These are phyloP conservation scores for Microascus cirrosus DNA, from an alignment of 2,329 filamentous ascomycete genomes.

Conservation along the genomic window DNA sequence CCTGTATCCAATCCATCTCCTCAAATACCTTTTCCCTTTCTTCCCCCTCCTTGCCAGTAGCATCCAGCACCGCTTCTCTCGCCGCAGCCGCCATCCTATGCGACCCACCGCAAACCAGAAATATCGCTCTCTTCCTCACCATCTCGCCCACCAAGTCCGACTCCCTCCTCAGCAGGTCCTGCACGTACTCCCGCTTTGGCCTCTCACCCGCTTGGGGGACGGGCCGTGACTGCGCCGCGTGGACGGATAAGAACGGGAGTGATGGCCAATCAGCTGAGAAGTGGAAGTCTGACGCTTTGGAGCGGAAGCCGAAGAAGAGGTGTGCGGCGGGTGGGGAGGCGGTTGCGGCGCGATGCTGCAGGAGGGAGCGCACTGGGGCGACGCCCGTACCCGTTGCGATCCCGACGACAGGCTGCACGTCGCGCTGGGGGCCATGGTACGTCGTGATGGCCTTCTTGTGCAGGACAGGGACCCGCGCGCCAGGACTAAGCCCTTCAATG, in stretches of 20 bases:
- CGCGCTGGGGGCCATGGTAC: conserved; percentile 24
- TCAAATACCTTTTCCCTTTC: conserved; percentile 25
- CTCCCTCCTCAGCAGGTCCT: conserved; percentile 38
- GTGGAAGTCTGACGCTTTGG: conserved; percentile 64
- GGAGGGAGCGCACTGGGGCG: conserved; percentile 69
- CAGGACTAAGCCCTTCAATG: conserved; percentile 50
- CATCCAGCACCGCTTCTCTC: conserved; percentile 37
- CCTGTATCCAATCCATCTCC: conserved; percentile 39
- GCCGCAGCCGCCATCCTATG: conserved; percentile 48
- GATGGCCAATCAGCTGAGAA: conserved; percentile 65
- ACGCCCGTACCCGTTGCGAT: conserved; percentile 81
- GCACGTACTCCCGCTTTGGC: conserved; percentile 29
- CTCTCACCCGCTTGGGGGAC: conserved; percentile 6
- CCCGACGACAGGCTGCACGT: conserved; percentile 53
- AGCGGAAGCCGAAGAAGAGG: conserved; percentile 80
- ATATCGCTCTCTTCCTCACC: conserved; percentile 28
- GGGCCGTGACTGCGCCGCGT: conserved; percentile 5
- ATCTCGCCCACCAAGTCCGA: conserved; percentile 21
- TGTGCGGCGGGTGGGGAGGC: conserved; percentile 20
- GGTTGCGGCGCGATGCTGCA: conserved; percentile 58
- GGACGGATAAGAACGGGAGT: conserved; percentile 2
- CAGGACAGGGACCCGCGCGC: conserved; percentile 34
- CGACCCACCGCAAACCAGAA: conserved; percentile 45
- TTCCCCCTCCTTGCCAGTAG: conserved; percentile 26
- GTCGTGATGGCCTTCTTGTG: conserved; percentile 35